Base-by-base conservation (phyloP, 2,329 filamentous ascomycete species). In the Fusarium oligoseptatum region DNA sequence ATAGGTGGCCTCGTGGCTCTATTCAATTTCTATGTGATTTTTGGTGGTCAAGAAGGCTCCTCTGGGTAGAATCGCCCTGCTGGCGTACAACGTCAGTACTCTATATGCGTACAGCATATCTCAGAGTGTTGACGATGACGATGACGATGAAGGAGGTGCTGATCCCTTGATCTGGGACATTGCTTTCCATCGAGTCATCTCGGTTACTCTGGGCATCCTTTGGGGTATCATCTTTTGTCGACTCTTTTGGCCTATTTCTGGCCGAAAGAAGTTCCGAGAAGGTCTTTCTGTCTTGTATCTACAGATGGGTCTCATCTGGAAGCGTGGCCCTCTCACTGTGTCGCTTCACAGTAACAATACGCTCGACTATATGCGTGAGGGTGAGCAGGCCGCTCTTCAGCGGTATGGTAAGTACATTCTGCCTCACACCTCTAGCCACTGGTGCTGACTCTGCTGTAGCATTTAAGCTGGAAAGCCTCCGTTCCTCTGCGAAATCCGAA, bases 241-340 rank as follows among this genome's bases (percentile, higher is more conserved):
- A 68, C 80, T 97, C 60, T 92, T 99, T 73, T 98, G 95, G 94
- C 97, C 97, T 10, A 97, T 98, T 72, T 97, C 95, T 36, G 97
- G 95, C 2, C 90, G 97, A 50, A 88, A 89, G 72, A 97, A 97
- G 83, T 92, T 98, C 78, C 95, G 97, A 79, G 93, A 97, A 78
- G 96, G 96, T 2, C 88, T 98, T 12, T 94, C 94, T 32, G 87
- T 98, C n/a, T 86, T 99, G 14, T 98, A 97, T 90, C 88, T 99
- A 8, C 94, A 97, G 68, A 95, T 99, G 91, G 94, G 95, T 17
- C 88, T 99, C 37, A 95, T 98, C 74, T 99, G 97, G 97, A 97
- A 96, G 84, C 91, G 95, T 52, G 96, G 97, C 10, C 97, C 97
- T 0, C 86, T 99, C 27, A 92, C 93, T 6, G 90, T 92, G 8